phyloP scores from a whole-genome alignment of 805 yeast species.

The Wickerhamiella dianesei region DNA sequence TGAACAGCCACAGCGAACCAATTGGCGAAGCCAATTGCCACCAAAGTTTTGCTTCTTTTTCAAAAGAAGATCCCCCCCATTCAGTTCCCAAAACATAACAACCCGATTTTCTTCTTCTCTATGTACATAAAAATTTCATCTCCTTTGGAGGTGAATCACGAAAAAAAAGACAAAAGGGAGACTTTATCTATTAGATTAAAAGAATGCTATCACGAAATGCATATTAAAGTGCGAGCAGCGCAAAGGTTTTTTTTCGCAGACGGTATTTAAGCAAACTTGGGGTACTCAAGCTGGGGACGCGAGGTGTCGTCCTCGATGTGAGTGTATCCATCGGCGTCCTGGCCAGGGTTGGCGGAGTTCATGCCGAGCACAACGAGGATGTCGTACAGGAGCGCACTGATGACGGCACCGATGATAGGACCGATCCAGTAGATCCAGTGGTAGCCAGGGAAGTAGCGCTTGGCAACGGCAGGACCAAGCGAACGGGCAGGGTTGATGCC shows the following conservation, averaged over 20 bases:
- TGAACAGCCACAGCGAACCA: no score
- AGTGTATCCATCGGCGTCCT: slow-evolving; percentile 32
- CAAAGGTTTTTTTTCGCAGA: no score
- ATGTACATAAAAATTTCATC: no score
- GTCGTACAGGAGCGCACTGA: slow-evolving; percentile 58
- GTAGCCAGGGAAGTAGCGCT: slow-evolving; percentile 58
- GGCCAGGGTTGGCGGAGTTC: slow-evolving; percentile 57
- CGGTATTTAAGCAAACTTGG: not conserved
- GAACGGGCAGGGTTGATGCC: slow-evolving; percentile 87
- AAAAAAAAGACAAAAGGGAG: not conserved
- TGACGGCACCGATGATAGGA: slow-evolving; percentile 55
- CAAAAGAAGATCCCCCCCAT: no score
- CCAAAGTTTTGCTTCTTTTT: no score
- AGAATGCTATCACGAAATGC: not conserved
- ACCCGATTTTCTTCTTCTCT: no score
- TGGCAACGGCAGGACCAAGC: slow-evolving; percentile 71
- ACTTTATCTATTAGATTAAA: not conserved
- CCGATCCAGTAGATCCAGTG: slow-evolving; percentile 94
- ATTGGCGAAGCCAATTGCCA: no score
- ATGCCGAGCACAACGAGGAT: slow-evolving; percentile 51
- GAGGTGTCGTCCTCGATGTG: not conserved
- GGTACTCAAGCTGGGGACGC: not conserved
- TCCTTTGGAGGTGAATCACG: not conserved
- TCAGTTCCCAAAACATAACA: no score
- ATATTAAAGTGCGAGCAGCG: not conserved